Percentiles rank a stretch among this genome's conserved stretches.
These are phyloP conservation scores for Fusarium sacchari DNA, from an alignment of 2,329 filamentous ascomycete species.

Conservation along the genomic window DNA sequence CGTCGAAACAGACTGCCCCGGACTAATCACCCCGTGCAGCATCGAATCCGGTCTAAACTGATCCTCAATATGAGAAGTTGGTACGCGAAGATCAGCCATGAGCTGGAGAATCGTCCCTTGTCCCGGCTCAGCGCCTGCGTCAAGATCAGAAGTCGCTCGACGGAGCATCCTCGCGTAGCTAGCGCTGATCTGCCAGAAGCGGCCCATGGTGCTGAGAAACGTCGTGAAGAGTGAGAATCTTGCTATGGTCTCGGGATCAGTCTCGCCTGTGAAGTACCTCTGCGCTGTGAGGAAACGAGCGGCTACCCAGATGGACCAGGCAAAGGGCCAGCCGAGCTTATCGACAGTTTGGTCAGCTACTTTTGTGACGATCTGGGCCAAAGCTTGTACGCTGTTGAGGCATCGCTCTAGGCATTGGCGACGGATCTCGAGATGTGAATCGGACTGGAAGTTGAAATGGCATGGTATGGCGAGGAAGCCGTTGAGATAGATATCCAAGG, in stretches of 20 bases:
- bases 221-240: neutral
- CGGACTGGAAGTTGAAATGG: neutral
- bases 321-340: neutral
- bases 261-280: too few species aligned
- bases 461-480: neutral
- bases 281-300: neutral
- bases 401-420: neutral
- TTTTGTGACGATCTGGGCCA: neutral
- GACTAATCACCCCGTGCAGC: neutral
- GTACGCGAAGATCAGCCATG: neutral
- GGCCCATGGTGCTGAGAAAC: neutral
- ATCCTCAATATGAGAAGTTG: neutral
- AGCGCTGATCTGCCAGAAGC: neutral
- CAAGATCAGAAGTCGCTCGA: neutral
- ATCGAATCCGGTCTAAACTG: neutral
- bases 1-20: neutral
- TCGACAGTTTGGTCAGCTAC: neutral
- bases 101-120: neutral
- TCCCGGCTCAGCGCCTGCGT: accelerated
- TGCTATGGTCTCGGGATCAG: accelerated
- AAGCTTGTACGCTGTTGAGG: neutral
- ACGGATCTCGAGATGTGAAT: neutral
- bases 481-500: neutral
- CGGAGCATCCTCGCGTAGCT: neutral
- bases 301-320: neutral